Conservation (phyloP, 2,329 filamentous ascomycete species). For the Colletotrichum ledebouriae region DNA sequence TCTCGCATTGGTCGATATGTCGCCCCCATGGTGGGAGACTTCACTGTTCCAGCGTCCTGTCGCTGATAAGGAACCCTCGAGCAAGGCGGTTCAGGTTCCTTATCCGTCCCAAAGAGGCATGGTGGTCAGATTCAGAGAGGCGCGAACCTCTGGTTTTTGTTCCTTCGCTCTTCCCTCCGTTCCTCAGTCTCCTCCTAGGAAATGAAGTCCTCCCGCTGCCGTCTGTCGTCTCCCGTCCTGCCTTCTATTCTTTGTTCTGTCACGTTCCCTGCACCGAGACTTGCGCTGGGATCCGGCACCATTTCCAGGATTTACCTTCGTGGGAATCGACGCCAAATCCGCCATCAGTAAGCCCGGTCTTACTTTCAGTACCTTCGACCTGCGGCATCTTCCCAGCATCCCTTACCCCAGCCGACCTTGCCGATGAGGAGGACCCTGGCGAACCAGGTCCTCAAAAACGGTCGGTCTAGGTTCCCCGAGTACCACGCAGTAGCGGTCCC, state of each 20-base stretch:
- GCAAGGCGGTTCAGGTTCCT: slow-evolving; percentile 21
- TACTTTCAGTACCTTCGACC: too few species aligned
- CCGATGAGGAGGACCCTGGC: slow-evolving; percentile 17
- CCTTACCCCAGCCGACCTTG: slow-evolving; percentile 19
- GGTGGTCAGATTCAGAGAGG: neutral
- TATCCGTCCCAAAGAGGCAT: slow-evolving; percentile 15
- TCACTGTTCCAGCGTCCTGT: neutral
- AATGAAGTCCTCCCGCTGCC: neutral
- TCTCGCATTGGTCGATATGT: too few species aligned
- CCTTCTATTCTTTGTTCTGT: neutral
- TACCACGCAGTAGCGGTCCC: neutral
- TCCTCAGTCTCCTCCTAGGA: neutral
- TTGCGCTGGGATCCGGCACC: slow-evolving; percentile 12
- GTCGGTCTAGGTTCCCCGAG: slow-evolving; percentile 10
- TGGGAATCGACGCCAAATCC: neutral
- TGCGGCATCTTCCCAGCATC: too few species aligned
- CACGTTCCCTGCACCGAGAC: neutral
- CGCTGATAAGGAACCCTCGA: neutral
- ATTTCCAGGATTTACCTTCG: neutral
- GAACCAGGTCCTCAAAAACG: neutral
- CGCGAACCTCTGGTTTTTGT: slow-evolving; percentile 17
- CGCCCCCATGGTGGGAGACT: too few species aligned
- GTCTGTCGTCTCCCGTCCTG: neutral
- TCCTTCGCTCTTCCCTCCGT: slow-evolving; percentile 19
- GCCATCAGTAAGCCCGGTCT: too few species aligned